Evolutionary conservation across 2,329 filamentous ascomycete genomes (phyloP).

Genomic region (Metarhizium album): DNA sequence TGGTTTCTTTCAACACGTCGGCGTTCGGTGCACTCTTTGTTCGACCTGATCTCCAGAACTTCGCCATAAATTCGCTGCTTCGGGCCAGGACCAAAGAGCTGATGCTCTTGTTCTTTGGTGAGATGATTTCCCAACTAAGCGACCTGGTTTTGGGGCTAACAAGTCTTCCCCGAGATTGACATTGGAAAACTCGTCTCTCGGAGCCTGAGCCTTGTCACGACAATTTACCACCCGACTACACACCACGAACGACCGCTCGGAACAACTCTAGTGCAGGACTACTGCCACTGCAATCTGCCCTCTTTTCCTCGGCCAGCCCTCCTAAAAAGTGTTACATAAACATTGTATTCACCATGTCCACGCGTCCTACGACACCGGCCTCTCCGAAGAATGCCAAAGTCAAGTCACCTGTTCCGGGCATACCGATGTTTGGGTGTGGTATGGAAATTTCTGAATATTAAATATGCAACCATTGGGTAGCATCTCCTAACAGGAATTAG

Average conservation of each 20-base stretch:
- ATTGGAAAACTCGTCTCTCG: neutral
- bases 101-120: neutral
- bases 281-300: neutral
- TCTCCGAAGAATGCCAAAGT: conserved; percentile 48
- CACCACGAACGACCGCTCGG: neutral
- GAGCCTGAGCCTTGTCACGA: neutral
- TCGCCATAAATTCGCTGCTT: neutral
- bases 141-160: neutral
- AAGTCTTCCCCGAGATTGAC: neutral
- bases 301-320: neutral
- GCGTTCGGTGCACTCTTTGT: neutral
- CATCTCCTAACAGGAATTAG: conserved; percentile 28
- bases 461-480: conserved; percentile 10
- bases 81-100: neutral
- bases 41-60: neutral
- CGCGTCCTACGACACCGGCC: conserved; percentile 37
- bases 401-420: conserved; percentile 47
- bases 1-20: neutral
- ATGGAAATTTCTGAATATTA: conserved; percentile 16
- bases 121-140: neutral
- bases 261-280: neutral
- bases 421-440: conserved; percentile 56
- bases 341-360: conserved; percentile 26
- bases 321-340: neutral
- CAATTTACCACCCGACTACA: neutral